Percentiles rank a stretch among this genome's conserved stretches.
Evolutionary conservation across 306 rosid genomes (phyloP).

Genomic region (Amphicarpaea edgeworthii): DNA sequence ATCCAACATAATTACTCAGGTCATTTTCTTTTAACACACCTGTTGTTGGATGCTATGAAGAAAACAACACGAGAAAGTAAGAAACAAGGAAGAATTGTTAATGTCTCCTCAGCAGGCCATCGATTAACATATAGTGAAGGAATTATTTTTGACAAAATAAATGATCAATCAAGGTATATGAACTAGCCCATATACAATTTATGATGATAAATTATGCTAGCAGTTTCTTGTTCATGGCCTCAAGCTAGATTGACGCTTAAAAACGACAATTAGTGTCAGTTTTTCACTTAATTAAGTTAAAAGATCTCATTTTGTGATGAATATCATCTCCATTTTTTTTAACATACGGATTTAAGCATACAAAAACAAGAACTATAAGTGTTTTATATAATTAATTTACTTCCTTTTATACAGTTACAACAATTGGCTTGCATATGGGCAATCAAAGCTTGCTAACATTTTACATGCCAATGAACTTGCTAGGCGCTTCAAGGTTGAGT

Average conservation of each 20-base stretch:
- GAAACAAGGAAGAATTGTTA: conserved; percentile 8
- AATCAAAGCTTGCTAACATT: conserved; percentile 71
- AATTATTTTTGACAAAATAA: conserved; percentile 3
- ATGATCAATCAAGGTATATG: conserved; percentile 1
- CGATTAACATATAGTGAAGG: neutral
- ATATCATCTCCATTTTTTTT: neutral
- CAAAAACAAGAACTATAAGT: neutral
- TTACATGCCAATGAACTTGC: conserved; percentile 55
- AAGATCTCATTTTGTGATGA: too few relatives aligned
- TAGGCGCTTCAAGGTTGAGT: conserved; percentile 60
- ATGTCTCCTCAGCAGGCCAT: neutral
- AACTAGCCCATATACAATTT: neutral
- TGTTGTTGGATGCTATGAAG: conserved; percentile 18
- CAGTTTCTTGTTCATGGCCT: neutral
- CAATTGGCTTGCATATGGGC: conserved; percentile 65
- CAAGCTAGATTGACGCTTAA: too few relatives aligned
- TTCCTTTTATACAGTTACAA: conserved; percentile 54
- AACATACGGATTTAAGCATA: neutral
- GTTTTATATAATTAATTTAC: neutral
- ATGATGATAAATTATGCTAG: neutral
- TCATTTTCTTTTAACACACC: conserved; percentile 14
- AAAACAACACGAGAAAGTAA: conserved; percentile 3
- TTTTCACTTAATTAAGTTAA: too few relatives aligned
- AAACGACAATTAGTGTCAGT: too few relatives aligned
- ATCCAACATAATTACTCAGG: neutral